Evolutionary conservation across 371 early-diverging fungal species (phyloP).

Genomic region (Chytridium lagenaria): DNA sequence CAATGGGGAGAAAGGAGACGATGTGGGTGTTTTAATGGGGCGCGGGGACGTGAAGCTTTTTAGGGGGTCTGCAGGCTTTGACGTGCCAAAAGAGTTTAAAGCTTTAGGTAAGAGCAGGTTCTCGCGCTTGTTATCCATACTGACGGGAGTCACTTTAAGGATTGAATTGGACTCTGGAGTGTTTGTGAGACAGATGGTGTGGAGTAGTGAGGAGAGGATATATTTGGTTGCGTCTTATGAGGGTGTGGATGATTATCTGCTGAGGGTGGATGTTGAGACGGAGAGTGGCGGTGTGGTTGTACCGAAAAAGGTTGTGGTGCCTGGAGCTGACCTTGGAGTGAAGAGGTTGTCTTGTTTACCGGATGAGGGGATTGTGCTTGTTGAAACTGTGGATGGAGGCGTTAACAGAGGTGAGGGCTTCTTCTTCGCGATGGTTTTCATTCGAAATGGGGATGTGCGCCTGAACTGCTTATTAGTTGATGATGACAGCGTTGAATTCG

Average conservation of each 20-base stretch:
- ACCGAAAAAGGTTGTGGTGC: neutral
- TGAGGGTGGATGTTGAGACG: constrained; percentile 13
- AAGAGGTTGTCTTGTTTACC: constrained; percentile 9
- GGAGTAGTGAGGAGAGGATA: neutral
- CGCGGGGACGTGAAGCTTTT: neutral
- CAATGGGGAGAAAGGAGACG: constrained; percentile 62
- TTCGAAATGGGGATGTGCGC: too few relatives aligned
- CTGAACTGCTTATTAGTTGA: too few relatives aligned
- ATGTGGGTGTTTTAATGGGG: constrained; percentile 71
- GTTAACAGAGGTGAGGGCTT: constrained; percentile 46
- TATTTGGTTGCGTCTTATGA: too few relatives aligned
- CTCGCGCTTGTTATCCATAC: too few relatives aligned
- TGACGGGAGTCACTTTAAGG: too few relatives aligned
- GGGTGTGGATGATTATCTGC: constrained; percentile 7
- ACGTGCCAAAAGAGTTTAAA: too few relatives aligned
- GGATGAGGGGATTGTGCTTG: constrained; percentile 39
- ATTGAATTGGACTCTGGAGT: neutral
- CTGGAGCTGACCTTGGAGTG: constrained; percentile 18
- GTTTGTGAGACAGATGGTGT: constrained; percentile 14
- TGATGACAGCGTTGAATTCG: neutral
- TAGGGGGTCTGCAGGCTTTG: too few relatives aligned
- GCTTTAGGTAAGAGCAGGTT: too few relatives aligned
- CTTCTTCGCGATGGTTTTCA: neutral
- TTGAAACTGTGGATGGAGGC: constrained; percentile 56
- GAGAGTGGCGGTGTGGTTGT: neutral